Percentiles rank a stretch among this genome's conserved stretches.
These are phyloP conservation scores for Coniella lustricola DNA, from an alignment of 2,329 filamentous ascomycete genomes.

Conservation along the genomic window DNA sequence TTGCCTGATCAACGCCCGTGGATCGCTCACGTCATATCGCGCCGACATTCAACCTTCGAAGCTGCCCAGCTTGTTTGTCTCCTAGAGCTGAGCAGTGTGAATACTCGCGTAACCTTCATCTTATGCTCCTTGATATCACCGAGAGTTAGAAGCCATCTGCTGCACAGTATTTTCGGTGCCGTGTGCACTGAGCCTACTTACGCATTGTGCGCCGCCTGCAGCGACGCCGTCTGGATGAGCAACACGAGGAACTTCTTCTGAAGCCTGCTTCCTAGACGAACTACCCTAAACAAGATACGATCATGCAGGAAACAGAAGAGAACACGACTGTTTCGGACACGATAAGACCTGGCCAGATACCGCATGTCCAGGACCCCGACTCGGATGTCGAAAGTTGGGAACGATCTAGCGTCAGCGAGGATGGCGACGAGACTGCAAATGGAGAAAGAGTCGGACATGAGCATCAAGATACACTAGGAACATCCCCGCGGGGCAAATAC, in stretches of 20 bases:
- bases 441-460: not conserved
- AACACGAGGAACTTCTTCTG: too few relatives aligned
- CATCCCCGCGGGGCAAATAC: not conserved
- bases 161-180: too few relatives aligned
- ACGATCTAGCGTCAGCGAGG: slow-evolving; percentile 10
- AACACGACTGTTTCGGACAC: not conserved
- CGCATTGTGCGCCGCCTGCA: too few relatives aligned
- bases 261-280: too few relatives aligned
- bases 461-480: not conserved
- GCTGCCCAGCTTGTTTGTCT: not conserved
- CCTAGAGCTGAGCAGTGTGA: too few relatives aligned
- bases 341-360: not conserved
- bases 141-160: too few relatives aligned
- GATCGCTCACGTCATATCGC: not conserved
- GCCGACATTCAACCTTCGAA: not conserved
- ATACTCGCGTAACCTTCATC: not conserved
- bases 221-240: too few relatives aligned
- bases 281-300: too few relatives aligned
- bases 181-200: too few relatives aligned
- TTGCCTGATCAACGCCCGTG: not conserved
- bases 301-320: slow-evolving; percentile 21
- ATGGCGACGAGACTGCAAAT: not conserved
- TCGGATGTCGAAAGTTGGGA: slow-evolving; percentile 17
- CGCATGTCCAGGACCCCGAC: slow-evolving; percentile 2
- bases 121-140: too few relatives aligned